Evolutionary conservation across 1,139 yeast genomes (phyloP).

Genomic region (Nakaseomyces uthaithaninus): DNA sequence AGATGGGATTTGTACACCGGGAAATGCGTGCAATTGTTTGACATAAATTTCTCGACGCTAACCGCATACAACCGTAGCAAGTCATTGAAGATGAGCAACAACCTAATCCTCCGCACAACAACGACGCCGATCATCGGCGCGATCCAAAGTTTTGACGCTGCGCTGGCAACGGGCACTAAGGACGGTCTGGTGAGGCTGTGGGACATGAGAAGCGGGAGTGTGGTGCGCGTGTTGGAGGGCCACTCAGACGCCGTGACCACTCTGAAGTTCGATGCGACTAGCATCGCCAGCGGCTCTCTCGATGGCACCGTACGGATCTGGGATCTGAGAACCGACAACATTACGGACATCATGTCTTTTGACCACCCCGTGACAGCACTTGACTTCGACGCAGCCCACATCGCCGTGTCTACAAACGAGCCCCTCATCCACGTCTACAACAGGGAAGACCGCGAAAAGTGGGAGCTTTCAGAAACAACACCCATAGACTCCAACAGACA

Average conservation of each 20-base stretch:
- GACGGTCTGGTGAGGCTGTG: conserved; percentile 69
- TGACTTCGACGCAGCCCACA: conserved; percentile 47
- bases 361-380: conserved; percentile 44
- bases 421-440: conserved; percentile 48
- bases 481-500: conserved; percentile 12
- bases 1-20: conserved; percentile 89
- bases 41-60: conserved; percentile 21
- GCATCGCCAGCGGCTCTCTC: conserved; percentile 54
- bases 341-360: conserved; percentile 52
- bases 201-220: conserved; percentile 67
- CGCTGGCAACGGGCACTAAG: conserved; percentile 66
- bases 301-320: conserved; percentile 62
- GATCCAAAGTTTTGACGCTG: conserved; percentile 53
- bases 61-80: not conserved
- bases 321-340: conserved; percentile 63
- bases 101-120: conserved; percentile 3
- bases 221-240: conserved; percentile 56
- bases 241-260: conserved; percentile 66
- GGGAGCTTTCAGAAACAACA: conserved; percentile 28
- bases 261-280: conserved; percentile 57
- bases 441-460: conserved; percentile 43
- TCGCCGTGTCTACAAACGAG: conserved; percentile 46
- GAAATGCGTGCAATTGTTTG: conserved; percentile 35
- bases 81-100: conserved; percentile 5
- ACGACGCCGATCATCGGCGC: conserved; percentile 23